Evolutionary conservation across 352 stramenopile species (phyloP), one percentile per base, ranked within the genome.

Genomic region (Peronospora belbahrii): DNA sequence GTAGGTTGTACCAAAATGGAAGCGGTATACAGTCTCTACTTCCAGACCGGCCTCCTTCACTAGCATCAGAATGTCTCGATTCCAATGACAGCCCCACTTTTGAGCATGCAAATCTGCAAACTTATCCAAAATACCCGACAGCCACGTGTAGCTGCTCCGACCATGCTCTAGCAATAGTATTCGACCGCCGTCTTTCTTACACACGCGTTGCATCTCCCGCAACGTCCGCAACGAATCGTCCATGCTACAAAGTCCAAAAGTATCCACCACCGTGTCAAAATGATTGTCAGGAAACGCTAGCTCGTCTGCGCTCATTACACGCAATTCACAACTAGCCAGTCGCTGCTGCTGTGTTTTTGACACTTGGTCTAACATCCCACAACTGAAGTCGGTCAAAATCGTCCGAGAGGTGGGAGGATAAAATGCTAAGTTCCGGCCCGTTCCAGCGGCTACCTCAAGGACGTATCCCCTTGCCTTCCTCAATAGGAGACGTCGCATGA

Each of bases 71-170:
- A 98, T 97, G 60, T 98, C 92, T 35, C 92, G 67, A 65, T 98
- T 98, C 89, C 90, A 98, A 37, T 95, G 80, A 53, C 93, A 98
- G 17, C 95, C 95, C 95, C 94, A 98, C 33, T 94, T 88, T 59
- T 94, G 78, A 13, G 88, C 84, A 50, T 98, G 94, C 32, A 84
- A 55, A 45, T 85, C 74, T 0, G 90, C 88, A 61, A 97, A 91
- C 60, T 94, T 95, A 62, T 98, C 94, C 22, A 98, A 73, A 42
- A 97, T 75, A 11, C 67, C 59, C 37, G 88, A 93, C 13, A 98
- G 75, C 66, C 86, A 96, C 39, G 62, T 41, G 55, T 95, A 97
- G 61, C 82, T 74, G 36, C 76, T 95, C 36, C 83, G 76, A 6
- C 95, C 95, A 62, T 98, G 95, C 62, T 98, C 95, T 10, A 98